phyloP scores from a whole-genome alignment of 805 yeast species.

The Torulaspora microellipsoides region DNA sequence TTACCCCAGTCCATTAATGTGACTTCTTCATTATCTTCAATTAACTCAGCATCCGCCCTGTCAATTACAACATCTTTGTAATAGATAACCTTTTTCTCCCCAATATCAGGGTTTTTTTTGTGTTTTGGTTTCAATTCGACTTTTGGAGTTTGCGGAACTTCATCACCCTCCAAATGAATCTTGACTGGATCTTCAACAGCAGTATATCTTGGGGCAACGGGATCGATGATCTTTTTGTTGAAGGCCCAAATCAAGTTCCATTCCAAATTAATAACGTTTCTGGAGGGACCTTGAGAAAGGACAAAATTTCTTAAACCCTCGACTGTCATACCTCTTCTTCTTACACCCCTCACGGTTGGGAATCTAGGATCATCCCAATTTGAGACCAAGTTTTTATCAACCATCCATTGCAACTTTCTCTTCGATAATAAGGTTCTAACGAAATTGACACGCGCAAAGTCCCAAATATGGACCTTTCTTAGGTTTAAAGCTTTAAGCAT shows the following conservation, averaged over 20 bases:
- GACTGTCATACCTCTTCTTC: slow-evolving; percentile 99
- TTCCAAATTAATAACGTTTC: slow-evolving; percentile 92
- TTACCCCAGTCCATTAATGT: slow-evolving; percentile 99
- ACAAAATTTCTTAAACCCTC: slow-evolving; percentile 95
- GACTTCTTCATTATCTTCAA: slow-evolving; percentile 81
- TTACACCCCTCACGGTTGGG: slow-evolving; percentile 99
- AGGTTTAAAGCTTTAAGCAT: slow-evolving; percentile 72
- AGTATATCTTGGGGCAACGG: slow-evolving; percentile 92
- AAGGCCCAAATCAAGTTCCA: slow-evolving; percentile 98
- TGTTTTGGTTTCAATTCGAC: slow-evolving; percentile 83
- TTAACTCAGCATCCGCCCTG: slow-evolving; percentile 75
- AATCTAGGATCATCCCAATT: slow-evolving; percentile 99
- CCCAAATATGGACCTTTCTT: slow-evolving; percentile 96
- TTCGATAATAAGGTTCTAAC: slow-evolving; percentile 92
- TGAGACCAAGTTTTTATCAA: slow-evolving; percentile 77
- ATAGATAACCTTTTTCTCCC: slow-evolving; percentile 72
- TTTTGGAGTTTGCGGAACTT: slow-evolving; percentile 61
- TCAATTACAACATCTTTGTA: slow-evolving; percentile 66
- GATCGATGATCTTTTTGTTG: slow-evolving; percentile 96
- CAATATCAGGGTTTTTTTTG: slow-evolving; percentile 91
- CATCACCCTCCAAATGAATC: slow-evolving; percentile 50
- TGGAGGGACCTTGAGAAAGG: slow-evolving; percentile 95
- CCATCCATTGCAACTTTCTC: slow-evolving; percentile 99
- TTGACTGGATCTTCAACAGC: slow-evolving; percentile 74
- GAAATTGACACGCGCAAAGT: slow-evolving; percentile 94